phyloP scores from a whole-genome alignment of 2,329 filamentous ascomycete species.

The Blastomyces emzantsi region DNA sequence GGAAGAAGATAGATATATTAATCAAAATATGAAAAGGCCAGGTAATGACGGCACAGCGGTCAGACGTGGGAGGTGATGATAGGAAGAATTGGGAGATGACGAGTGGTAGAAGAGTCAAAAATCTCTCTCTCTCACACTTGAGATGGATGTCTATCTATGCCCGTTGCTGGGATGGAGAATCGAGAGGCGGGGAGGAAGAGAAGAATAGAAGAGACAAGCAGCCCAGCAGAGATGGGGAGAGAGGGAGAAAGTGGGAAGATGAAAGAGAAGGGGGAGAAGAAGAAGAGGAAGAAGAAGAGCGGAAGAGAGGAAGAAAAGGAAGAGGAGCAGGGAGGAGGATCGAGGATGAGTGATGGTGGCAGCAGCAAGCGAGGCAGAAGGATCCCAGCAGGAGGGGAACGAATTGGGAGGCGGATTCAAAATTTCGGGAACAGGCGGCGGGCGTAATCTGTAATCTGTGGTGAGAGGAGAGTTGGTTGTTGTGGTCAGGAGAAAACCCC shows the following conservation, averaged over 20 bases:
- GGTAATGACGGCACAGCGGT: neutral
- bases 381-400: neutral
- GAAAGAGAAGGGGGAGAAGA: constrained; percentile 7
- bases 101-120: neutral
- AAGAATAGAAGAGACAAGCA: constrained; percentile 10
- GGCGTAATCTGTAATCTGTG: too few relatives aligned
- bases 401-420: neutral
- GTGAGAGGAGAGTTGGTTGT: too few relatives aligned
- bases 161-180: neutral
- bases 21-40: neutral
- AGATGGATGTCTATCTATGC: neutral
- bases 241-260: too few relatives aligned
- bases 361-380: neutral
- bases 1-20: neutral
- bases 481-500: too few relatives aligned
- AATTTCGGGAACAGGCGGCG: too few relatives aligned
- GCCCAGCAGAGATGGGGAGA: neutral
- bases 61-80: neutral
- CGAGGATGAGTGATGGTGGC: neutral
- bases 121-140: neutral
- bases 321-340: constrained; percentile 11
- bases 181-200: neutral
- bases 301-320: constrained; percentile 24
- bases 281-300: constrained; percentile 15
- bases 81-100: neutral